Evolutionary conservation across 2,329 filamentous ascomycete species (phyloP).

Genomic region (Fusarium falciforme): DNA sequence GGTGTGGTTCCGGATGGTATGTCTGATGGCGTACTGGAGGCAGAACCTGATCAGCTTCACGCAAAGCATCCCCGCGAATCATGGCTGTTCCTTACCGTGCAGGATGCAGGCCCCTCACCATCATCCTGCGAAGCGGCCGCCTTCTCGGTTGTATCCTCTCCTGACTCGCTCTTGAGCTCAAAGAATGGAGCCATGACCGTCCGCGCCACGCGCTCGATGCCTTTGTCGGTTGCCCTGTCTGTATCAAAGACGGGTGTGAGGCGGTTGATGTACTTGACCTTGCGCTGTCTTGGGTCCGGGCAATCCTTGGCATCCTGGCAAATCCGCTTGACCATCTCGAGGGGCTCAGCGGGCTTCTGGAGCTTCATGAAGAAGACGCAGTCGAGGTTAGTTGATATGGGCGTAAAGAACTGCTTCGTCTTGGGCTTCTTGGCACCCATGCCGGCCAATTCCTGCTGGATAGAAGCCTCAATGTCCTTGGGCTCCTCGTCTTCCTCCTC

Average conservation of each 20-base stretch:
- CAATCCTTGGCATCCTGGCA: slow-evolving; percentile 64
- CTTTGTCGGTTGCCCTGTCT: slow-evolving; percentile 75
- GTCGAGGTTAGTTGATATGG: slow-evolving; percentile 67
- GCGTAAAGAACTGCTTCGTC: slow-evolving; percentile 62
- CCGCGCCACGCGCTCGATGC: slow-evolving; percentile 72
- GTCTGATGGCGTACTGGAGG: slow-evolving; percentile 82
- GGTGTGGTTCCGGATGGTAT: slow-evolving; percentile 80
- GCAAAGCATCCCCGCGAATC: slow-evolving; percentile 6
- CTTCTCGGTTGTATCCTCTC: slow-evolving; percentile 26
- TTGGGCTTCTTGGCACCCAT: slow-evolving; percentile 56
- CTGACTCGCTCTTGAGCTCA: slow-evolving; percentile 51
- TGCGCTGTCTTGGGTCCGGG: slow-evolving; percentile 55
- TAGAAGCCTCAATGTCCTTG: slow-evolving; percentile 78
- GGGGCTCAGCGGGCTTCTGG: slow-evolving; percentile 65
- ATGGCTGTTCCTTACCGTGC: slow-evolving; percentile 56
- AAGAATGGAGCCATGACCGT: slow-evolving; percentile 75
- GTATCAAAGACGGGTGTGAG: slow-evolving; percentile 64
- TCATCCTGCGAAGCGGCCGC: slow-evolving; percentile 25
- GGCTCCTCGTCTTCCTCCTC: slow-evolving; percentile 53
- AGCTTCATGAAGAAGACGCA: slow-evolving; percentile 74
- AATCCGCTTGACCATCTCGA: slow-evolving; percentile 64
- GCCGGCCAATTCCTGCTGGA: slow-evolving; percentile 76
- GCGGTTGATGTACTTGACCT: slow-evolving; percentile 69
- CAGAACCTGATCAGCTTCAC: slow-evolving; percentile 25
- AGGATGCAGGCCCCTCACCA: slow-evolving; percentile 38